A percentile compares a stretch with the other conserved stretches of the same genome.
Conservation (phyloP, 2,329 filamentous ascomycete genomes). For the Penicillium janthinellum region DNA sequence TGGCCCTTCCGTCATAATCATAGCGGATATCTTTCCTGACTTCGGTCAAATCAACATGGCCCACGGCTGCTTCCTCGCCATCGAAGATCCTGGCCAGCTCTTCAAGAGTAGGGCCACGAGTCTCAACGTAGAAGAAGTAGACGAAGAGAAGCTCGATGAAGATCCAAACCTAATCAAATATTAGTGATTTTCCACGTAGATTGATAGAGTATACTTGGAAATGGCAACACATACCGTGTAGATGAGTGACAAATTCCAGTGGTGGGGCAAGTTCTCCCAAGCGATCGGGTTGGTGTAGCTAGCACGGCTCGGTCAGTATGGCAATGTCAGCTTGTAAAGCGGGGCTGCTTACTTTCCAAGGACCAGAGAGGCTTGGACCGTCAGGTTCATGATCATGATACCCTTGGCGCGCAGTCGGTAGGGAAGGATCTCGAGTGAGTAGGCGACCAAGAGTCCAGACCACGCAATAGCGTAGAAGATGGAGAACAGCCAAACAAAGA, state of each 20-base stretch:
- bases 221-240: constrained; percentile 40
- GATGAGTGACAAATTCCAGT: constrained; percentile 30
- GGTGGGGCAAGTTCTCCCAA: constrained; percentile 23
- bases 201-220: constrained; percentile 33
- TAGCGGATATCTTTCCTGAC: constrained; percentile 26
- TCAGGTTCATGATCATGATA: constrained; percentile 45
- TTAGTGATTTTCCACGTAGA: background rate
- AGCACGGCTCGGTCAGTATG: background rate
- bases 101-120: constrained; percentile 69
- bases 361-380: constrained; percentile 61
- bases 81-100: constrained; percentile 72
- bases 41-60: constrained; percentile 57
- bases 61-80: constrained; percentile 56
- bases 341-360: constrained; percentile 56
- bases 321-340: background rate
- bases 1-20: constrained; percentile 5
- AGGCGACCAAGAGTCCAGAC: constrained; percentile 31
- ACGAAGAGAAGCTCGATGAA: constrained; percentile 37
- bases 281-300: constrained; percentile 31
- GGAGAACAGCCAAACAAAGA: constrained; percentile 31
- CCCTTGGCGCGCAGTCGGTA: constrained; percentile 43
- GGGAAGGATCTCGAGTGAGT: constrained; percentile 36
- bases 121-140: constrained; percentile 57
- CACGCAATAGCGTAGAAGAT: constrained; percentile 36
- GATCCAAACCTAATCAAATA: constrained; percentile 38